Evolutionary conservation across 495 filamentous ascomycete genomes (phyloP).

Genomic region (Elaphomyces granulatus): DNA sequence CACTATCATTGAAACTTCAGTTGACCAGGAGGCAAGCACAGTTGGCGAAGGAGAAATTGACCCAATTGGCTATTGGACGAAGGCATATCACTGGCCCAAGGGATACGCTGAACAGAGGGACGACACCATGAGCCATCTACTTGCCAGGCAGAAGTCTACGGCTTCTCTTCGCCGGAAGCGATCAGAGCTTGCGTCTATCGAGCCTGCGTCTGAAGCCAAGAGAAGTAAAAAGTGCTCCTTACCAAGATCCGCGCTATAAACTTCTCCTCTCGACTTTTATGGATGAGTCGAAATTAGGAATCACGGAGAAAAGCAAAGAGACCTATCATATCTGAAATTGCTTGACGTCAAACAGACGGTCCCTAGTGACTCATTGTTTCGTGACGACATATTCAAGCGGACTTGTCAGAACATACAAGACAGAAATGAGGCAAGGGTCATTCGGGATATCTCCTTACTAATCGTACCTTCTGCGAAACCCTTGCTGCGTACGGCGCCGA

Average conservation of each 20-base stretch:
- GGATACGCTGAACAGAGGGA: background rate
- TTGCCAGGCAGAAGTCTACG: background rate
- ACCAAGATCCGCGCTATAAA: conserved; percentile 19
- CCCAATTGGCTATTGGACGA: background rate
- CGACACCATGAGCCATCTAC: background rate
- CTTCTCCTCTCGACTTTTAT: conserved; percentile 26
- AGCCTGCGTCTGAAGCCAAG: background rate
- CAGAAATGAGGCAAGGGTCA: conserved; percentile 25
- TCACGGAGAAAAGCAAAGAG: conserved; percentile 14
- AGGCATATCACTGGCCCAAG: background rate
- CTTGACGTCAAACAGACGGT: conserved; percentile 15
- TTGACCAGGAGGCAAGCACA: background rate
- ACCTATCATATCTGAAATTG: conserved; percentile 16
- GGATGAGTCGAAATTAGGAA: conserved; percentile 15
- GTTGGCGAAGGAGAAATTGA: background rate
- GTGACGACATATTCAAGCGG: conserved; percentile 17
- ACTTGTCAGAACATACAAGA: conserved; percentile 8
- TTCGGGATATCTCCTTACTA: conserved; percentile 25
- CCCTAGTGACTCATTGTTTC: conserved; percentile 23
- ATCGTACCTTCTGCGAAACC: conserved; percentile 25
- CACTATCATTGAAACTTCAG: background rate
- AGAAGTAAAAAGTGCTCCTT: conserved; percentile 25
- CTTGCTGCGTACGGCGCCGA: conserved; percentile 15
- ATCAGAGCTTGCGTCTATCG: background rate
- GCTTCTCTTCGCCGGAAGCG: background rate